Evolutionary conservation across 2,329 filamentous ascomycete genomes (phyloP).

Genomic region (Cordyceps cicadae): DNA sequence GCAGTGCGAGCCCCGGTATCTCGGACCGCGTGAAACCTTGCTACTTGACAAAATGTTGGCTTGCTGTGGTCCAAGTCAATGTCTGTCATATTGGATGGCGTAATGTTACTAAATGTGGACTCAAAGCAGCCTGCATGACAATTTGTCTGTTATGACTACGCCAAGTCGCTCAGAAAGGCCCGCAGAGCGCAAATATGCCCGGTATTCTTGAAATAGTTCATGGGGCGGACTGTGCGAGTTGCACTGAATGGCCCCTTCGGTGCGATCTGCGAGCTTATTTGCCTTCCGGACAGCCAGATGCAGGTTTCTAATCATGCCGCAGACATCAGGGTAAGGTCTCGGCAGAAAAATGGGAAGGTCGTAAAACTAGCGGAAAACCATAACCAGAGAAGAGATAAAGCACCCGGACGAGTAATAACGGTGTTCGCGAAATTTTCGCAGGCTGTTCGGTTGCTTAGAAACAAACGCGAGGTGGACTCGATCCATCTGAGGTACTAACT

Average conservation of each 20-base stretch:
- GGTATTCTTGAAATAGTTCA: neutral
- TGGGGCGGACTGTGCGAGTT: neutral
- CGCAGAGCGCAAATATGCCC: neutral
- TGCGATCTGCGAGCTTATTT: neutral
- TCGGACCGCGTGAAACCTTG: neutral
- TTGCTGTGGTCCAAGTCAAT: neutral
- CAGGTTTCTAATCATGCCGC: neutral
- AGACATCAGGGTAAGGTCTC: neutral
- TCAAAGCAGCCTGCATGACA: neutral
- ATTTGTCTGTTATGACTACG: neutral
- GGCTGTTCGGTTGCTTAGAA: neutral
- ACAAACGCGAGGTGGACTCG: neutral
- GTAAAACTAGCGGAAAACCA: neutral
- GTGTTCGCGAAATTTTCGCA: neutral
- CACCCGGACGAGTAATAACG: neutral
- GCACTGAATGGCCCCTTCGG: neutral
- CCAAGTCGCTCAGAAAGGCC: neutral
- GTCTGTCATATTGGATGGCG: neutral
- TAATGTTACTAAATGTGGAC: neutral
- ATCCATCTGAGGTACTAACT: constrained; percentile 4
- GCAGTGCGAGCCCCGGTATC: neutral
- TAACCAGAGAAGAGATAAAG: neutral
- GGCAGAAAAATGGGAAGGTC: neutral
- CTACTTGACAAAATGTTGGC: neutral
- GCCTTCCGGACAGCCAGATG: neutral